phyloP scores from a whole-genome alignment of 2,329 filamentous ascomycete species.

The Elsinoe arachidis region DNA sequence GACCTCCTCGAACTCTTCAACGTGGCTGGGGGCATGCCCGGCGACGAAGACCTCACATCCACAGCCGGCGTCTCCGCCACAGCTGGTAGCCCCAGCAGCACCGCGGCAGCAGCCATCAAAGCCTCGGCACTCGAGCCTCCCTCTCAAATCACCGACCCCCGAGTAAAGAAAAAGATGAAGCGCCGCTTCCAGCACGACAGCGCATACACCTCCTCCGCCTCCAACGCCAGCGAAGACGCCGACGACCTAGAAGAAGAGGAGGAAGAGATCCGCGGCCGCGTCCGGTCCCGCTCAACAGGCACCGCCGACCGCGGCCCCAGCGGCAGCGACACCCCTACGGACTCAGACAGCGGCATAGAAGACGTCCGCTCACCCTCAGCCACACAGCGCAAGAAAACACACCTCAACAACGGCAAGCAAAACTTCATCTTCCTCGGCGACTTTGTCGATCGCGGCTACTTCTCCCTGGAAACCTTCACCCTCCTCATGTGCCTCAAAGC shows the following conservation, averaged over 20 bases:
- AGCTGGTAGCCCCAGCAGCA: slow-evolving; percentile 10
- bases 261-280: slow-evolving; percentile 33
- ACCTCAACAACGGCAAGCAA: slow-evolving; percentile 48
- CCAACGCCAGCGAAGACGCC: slow-evolving; percentile 30
- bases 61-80: slow-evolving; percentile 11
- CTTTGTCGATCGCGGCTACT: slow-evolving; percentile 67
- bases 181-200: slow-evolving; percentile 41
- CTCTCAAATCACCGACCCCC: slow-evolving; percentile 77
- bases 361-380: slow-evolving; percentile 26
- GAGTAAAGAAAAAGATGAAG: slow-evolving; percentile 76
- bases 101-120: slow-evolving; percentile 58
- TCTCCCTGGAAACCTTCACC: slow-evolving; percentile 65
- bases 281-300: slow-evolving; percentile 26
- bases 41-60: slow-evolving; percentile 41
- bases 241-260: slow-evolving; percentile 39
- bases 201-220: slow-evolving; percentile 46
- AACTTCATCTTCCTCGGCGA: slow-evolving; percentile 68
- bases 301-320: slow-evolving; percentile 22
- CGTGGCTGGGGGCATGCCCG: slow-evolving; percentile 93
- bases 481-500: slow-evolving; percentile 64
- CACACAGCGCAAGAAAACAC: slow-evolving; percentile 29
- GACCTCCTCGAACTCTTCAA: slow-evolving; percentile 94
- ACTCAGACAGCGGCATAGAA: slow-evolving; percentile 35
- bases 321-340: slow-evolving; percentile 34
- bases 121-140: slow-evolving; percentile 91